Conservation (phyloP, 2,329 filamentous ascomycete species). For the Neopestalotiopsis rosae region DNA sequence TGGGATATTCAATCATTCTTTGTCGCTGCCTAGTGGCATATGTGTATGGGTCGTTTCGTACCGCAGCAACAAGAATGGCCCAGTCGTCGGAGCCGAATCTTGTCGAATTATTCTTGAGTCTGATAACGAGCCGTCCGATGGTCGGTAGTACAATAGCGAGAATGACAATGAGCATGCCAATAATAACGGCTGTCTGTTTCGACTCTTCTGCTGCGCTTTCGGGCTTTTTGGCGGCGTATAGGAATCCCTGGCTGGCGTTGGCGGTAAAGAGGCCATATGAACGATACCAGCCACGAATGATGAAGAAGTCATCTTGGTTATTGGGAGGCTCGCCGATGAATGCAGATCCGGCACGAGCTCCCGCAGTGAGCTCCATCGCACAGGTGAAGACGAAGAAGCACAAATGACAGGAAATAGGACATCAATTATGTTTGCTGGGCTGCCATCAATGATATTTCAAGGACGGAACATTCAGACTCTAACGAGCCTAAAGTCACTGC, state of each 20-base stretch:
- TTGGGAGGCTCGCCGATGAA: constrained; percentile 4
- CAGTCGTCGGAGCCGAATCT: constrained; percentile 21
- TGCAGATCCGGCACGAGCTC: background rate
- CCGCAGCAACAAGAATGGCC: constrained; percentile 21
- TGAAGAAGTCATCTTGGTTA: constrained; percentile 9
- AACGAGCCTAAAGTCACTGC: no score
- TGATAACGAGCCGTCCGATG: constrained; percentile 15
- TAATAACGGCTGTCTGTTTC: constrained; percentile 18
- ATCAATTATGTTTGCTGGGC: no score
- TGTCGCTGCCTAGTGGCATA: no score
- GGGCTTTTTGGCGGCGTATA: no score
- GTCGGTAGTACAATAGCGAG: constrained; percentile 17
- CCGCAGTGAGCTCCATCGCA: background rate
- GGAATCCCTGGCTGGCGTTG: background rate
- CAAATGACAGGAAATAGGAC: no score
- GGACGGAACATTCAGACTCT: no score
- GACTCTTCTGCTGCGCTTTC: constrained; percentile 5
- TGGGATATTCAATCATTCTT: no score
- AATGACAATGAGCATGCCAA: constrained; percentile 20
- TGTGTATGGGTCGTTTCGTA: constrained; percentile 8
- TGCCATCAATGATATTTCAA: no score
- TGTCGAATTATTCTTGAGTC: constrained; percentile 14
- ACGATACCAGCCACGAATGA: constrained; percentile 3
- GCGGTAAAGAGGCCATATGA: background rate
- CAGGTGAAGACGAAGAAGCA: no score